Evolutionary conservation across 2,329 filamentous ascomycete species (phyloP).

Genomic region (Pyrenophora seminiperda): DNA sequence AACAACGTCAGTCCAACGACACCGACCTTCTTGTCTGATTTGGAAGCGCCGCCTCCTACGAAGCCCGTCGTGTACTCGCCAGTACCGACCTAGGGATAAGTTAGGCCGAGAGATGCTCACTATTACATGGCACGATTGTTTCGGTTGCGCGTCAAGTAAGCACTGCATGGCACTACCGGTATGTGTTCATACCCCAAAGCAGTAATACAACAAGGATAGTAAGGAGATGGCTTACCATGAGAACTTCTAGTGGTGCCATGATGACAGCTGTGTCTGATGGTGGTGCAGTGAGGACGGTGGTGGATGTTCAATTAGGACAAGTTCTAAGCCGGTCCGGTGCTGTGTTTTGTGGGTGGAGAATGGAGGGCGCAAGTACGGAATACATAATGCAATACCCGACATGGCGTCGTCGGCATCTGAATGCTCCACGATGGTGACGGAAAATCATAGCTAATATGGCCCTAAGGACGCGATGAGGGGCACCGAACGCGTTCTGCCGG

Average conservation of each 20-base stretch:
- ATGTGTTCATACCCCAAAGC: slow-evolving; percentile 10
- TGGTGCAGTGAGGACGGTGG: background rate
- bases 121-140: background rate
- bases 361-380: too few species aligned
- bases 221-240: slow-evolving; percentile 48
- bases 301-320: slow-evolving; percentile 8
- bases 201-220: slow-evolving; percentile 3
- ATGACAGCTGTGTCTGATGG: slow-evolving; percentile 14
- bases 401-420: slow-evolving; percentile 29
- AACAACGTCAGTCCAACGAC: slow-evolving; percentile 90
- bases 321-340: slow-evolving; percentile 10
- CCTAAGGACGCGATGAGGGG: slow-evolving; percentile 33
- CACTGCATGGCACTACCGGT: slow-evolving; percentile 19
- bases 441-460: slow-evolving; percentile 34
- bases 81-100: slow-evolving; percentile 68
- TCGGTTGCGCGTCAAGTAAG: background rate
- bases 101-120: slow-evolving; percentile 12
- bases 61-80: slow-evolving; percentile 98
- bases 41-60: slow-evolving; percentile 80
- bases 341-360: slow-evolving; percentile 1
- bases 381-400: slow-evolving; percentile 18
- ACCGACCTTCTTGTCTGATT: slow-evolving; percentile 94
- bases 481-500: slow-evolving; percentile 36
- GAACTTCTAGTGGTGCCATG: slow-evolving; percentile 58
- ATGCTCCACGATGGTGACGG: slow-evolving; percentile 29